These are phyloP conservation scores for Penicillium sp. DNA, from an alignment of 2,329 filamentous ascomycete species.

Conservation along the genomic window DNA sequence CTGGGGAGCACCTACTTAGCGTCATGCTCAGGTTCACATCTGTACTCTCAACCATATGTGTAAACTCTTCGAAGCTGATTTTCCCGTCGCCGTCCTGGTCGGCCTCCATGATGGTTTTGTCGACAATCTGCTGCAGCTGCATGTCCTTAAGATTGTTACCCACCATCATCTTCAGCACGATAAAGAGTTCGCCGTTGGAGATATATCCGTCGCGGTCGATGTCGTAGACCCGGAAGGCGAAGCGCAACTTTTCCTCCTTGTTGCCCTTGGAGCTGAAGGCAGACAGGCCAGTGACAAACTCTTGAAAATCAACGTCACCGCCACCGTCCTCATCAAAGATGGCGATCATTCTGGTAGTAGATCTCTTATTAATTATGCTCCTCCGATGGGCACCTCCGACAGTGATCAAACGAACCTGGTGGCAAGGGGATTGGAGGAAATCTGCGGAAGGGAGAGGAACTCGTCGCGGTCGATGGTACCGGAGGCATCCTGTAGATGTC, in stretches of 20 bases:
- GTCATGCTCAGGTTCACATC: slow-evolving; percentile 66
- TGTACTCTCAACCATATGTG: slow-evolving; percentile 96
- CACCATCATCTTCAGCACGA: slow-evolving; percentile 99
- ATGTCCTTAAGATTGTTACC: slow-evolving; percentile 98
- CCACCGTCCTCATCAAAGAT: slow-evolving; percentile 99
- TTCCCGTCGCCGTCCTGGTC: slow-evolving; percentile 93
- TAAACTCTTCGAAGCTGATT: slow-evolving; percentile 99
- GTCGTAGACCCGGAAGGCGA: slow-evolving; percentile 99
- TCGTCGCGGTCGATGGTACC: slow-evolving; percentile 98
- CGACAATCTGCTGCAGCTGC: slow-evolving; percentile 96
- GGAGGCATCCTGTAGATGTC: slow-evolving; percentile 71
- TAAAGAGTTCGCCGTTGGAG: slow-evolving; percentile 97
- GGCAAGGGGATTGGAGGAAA: slow-evolving; percentile 93
- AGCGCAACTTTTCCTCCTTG: slow-evolving; percentile 96
- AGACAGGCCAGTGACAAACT: slow-evolving; percentile 91
- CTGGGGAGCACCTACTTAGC: slow-evolving; percentile 47
- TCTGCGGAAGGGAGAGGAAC: slow-evolving; percentile 93
- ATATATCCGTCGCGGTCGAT: slow-evolving; percentile 98
- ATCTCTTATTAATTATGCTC: background rate
- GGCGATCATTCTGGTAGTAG: slow-evolving; percentile 74
- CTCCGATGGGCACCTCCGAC: background rate
- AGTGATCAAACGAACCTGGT: slow-evolving; percentile 60
- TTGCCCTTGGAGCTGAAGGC: slow-evolving; percentile 98
- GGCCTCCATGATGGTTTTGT: slow-evolving; percentile 99
- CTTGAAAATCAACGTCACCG: slow-evolving; percentile 96